Evolutionary conservation across 805 yeast species (phyloP).

Genomic region (Scheffersomyces spartinae): DNA sequence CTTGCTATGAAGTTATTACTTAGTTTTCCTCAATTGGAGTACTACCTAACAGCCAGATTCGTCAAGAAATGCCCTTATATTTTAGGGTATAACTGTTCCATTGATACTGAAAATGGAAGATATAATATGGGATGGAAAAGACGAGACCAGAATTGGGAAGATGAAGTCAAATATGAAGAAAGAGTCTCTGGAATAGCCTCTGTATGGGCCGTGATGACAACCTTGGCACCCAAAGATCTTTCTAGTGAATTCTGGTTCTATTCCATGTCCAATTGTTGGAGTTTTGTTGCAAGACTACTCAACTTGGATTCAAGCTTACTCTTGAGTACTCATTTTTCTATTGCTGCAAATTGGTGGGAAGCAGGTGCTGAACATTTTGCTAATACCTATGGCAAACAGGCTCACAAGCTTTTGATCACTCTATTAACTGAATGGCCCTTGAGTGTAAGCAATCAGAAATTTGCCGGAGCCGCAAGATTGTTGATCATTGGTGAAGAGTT

Average conservation of each 20-base stretch:
- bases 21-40: slow-evolving; percentile 37
- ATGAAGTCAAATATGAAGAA: slow-evolving; percentile 66
- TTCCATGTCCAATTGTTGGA: slow-evolving; percentile 55
- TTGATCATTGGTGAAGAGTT: slow-evolving; percentile 75
- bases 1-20: slow-evolving; percentile 45
- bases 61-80: slow-evolving; percentile 86
- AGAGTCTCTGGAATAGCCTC: slow-evolving; percentile 80
- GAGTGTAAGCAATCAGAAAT: slow-evolving; percentile 38
- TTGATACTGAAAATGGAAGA: slow-evolving; percentile 77
- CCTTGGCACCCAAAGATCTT: slow-evolving; percentile 19
- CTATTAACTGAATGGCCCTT: slow-evolving; percentile 42
- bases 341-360: slow-evolving; percentile 88
- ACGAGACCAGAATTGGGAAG: slow-evolving; percentile 41
- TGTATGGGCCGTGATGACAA: slow-evolving; percentile 65
- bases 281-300: slow-evolving; percentile 55
- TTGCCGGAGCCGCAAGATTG: slow-evolving; percentile 72
- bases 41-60: slow-evolving; percentile 62
- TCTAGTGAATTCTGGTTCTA: slow-evolving; percentile 36
- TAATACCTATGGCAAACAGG: slow-evolving; percentile 58
- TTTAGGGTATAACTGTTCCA: slow-evolving; percentile 67
- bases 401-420: slow-evolving; percentile 41
- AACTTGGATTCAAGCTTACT: slow-evolving; percentile 43
- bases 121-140: slow-evolving; percentile 81
- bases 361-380: slow-evolving; percentile 50
- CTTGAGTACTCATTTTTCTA: slow-evolving; percentile 58